Conservation (phyloP, 2,329 filamentous ascomycete species). For the Onygenales sp. region DNA sequence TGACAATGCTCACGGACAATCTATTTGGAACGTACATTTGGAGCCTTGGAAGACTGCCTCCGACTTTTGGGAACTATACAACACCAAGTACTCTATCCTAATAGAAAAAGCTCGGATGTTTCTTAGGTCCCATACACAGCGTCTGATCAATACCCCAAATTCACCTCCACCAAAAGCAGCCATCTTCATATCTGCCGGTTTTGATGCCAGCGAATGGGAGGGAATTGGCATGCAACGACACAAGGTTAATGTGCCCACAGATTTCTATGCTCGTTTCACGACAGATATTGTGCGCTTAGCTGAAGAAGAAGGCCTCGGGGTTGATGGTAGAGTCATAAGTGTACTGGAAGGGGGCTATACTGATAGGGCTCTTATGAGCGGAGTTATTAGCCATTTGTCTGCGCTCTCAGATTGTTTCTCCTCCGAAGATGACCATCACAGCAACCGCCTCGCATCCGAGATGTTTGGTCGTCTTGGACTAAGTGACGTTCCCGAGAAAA, state of each 20-base stretch:
- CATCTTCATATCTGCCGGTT: constrained; percentile 91
- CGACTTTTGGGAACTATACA: constrained; percentile 87
- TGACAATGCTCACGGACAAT: constrained; percentile 88
- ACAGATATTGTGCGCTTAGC: constrained; percentile 75
- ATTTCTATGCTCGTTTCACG: constrained; percentile 89
- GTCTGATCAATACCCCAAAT: constrained; percentile 45
- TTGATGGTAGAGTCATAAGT: constrained; percentile 80
- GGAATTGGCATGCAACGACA: constrained; percentile 89
- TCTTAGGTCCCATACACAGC: constrained; percentile 61
- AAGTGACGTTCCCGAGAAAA: constrained; percentile 12
- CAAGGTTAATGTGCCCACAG: constrained; percentile 88
- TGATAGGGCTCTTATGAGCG: constrained; percentile 78
- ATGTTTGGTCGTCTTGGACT: constrained; percentile 41
- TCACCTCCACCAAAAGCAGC: constrained; percentile 65
- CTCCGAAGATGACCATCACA: constrained; percentile 15
- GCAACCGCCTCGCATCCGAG: constrained; percentile 46
- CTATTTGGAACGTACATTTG: constrained; percentile 91
- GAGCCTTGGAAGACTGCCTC: constrained; percentile 72
- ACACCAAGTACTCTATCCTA: constrained; percentile 64
- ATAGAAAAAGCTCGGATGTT: constrained; percentile 74
- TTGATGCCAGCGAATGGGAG: constrained; percentile 95
- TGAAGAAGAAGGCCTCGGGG: constrained; percentile 64
- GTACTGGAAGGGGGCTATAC: constrained; percentile 95
- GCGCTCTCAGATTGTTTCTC: constrained; percentile 54
- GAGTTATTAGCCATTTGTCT: constrained; percentile 80